Conservation (phyloP, 352 stramenopile species). For the Vaucheria bursata region DNA sequence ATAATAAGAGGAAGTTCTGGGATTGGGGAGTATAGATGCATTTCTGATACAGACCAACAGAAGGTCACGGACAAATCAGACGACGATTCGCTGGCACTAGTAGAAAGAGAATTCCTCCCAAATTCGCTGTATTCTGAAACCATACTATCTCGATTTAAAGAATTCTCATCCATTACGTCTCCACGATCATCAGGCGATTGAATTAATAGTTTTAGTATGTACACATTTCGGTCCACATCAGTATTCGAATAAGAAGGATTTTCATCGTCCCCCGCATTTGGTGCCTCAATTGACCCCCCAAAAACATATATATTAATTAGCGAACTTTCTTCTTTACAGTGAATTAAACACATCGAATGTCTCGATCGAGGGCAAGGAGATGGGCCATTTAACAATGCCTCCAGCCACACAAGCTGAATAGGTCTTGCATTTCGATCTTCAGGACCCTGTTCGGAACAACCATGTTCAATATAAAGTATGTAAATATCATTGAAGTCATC, state of each 20-base stretch:
- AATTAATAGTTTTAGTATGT: not conserved
- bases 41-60: not conserved
- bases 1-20: conserved; percentile 34
- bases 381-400: not conserved
- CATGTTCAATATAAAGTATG: conserved; percentile 3
- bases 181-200: not conserved
- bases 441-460: not conserved
- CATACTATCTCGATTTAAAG: too few species aligned
- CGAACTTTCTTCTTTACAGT: not conserved
- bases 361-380: not conserved
- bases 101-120: not conserved
- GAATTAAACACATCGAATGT: not conserved
- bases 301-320: not conserved
- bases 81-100: not conserved
- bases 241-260: too few species aligned
- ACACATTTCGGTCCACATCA: not conserved
- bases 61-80: not conserved
- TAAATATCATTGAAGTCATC: conserved; percentile 31
- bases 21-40: not conserved
- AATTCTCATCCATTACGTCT: too few species aligned
- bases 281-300: not conserved
- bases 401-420: not conserved
- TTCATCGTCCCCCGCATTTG: too few species aligned
- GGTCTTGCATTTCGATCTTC: too few species aligned
- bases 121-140: too few species aligned